Evolutionary conservation across 164 flowering plant genomes (phyloP).

Genomic region (Paratinospora sagittata): DNA sequence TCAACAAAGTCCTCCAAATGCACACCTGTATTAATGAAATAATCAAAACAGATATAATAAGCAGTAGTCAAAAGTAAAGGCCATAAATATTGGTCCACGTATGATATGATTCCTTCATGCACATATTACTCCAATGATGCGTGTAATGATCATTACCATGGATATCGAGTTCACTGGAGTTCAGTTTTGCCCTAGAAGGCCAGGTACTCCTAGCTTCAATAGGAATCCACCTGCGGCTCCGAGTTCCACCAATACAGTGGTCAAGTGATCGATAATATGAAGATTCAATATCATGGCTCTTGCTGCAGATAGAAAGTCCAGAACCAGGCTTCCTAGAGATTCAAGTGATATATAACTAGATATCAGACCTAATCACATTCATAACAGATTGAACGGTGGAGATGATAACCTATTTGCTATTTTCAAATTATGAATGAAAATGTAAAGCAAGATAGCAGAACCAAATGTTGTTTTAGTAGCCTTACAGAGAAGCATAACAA

Average conservation of each 20-base stretch:
- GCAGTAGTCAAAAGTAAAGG: not conserved
- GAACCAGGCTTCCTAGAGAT: conserved; percentile 61
- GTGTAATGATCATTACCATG: conserved; percentile 42
- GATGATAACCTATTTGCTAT: not conserved
- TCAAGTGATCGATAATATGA: conserved; percentile 84
- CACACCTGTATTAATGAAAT: conserved; percentile 38
- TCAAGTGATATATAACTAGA: conserved; percentile 13
- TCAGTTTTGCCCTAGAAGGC: conserved; percentile 71
- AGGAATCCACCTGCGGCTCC: conserved; percentile 81
- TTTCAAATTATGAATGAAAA: not conserved
- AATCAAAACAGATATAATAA: not conserved
- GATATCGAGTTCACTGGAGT: conserved; percentile 52
- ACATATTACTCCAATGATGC: not conserved
- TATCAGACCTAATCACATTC: conserved; percentile 10
- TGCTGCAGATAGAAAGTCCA: conserved; percentile 61
- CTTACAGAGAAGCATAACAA: conserved; percentile 76
- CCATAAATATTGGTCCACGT: not conserved
- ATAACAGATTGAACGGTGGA: not conserved
- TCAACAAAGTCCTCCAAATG: conserved; percentile 62
- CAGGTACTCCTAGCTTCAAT: conserved; percentile 59
- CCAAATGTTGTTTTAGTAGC: conserved; percentile 5
- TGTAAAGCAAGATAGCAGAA: not conserved
- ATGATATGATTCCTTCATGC: not conserved
- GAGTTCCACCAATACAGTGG: conserved; percentile 85
- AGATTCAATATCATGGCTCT: conserved; percentile 71